These are phyloP conservation scores for Russula emetica DNA, from an alignment of 768 basidiomycete genomes.

Conservation along the genomic window DNA sequence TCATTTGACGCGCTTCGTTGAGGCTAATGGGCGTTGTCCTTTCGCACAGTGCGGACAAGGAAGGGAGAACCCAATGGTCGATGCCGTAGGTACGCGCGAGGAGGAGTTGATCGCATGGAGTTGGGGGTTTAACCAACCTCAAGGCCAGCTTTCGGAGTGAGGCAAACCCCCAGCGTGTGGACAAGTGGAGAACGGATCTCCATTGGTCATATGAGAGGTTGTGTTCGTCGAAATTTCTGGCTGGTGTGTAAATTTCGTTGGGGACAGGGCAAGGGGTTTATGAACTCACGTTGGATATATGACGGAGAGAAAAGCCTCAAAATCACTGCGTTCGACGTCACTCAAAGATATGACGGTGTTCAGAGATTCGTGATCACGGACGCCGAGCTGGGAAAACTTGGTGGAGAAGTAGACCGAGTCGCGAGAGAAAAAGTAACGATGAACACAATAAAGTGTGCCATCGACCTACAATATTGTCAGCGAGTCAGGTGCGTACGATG, in stretches of 20 bases:
- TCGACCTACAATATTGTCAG: conserved; percentile 16
- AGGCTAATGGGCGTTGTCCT: conserved; percentile 13
- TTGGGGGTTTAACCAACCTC: conserved; percentile 19
- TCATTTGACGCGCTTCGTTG: conserved; percentile 18
- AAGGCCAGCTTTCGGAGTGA: conserved; percentile 30
- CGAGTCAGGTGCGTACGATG: neutral
- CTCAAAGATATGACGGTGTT: conserved; percentile 4
- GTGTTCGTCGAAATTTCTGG: conserved; percentile 20
- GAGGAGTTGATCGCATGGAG: conserved; percentile 17
- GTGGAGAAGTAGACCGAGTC: conserved; percentile 23
- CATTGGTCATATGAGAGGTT: conserved; percentile 30
- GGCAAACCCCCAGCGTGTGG: conserved; percentile 34
- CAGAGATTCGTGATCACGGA: conserved; percentile 15
- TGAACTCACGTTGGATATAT: conserved; percentile 25
- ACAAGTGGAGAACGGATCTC: conserved; percentile 32
- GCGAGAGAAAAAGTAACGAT: conserved; percentile 26
- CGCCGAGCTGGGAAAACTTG: conserved; percentile 11
- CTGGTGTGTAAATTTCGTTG: no score
- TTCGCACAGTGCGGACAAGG: conserved; percentile 20
- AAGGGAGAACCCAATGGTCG: conserved; percentile 21
- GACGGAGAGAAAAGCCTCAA: conserved; percentile 26
- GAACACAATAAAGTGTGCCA: conserved; percentile 20
- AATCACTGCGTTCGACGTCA: conserved; percentile 16
- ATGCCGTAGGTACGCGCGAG: conserved; percentile 26
- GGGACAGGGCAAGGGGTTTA: neutral